phyloP scores from a whole-genome alignment of 163 green algal genomes.

The Prototheca wickerhamii region DNA sequence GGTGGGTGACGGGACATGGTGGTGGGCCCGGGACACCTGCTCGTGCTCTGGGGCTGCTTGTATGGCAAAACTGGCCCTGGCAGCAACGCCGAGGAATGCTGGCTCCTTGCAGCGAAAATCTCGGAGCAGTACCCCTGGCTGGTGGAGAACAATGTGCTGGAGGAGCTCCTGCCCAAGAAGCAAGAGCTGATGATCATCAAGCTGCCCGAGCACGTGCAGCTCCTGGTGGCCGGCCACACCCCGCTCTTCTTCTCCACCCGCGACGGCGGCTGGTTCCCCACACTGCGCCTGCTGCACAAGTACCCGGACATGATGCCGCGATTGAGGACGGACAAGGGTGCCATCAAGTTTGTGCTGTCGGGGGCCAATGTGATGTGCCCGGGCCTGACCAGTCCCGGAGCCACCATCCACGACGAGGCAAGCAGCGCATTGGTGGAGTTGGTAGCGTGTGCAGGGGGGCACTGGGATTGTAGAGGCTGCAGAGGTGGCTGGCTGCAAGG shows the following conservation, averaged over 20 bases:
- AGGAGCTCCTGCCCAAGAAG: slow-evolving; percentile 94
- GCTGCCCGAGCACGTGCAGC: slow-evolving; percentile 72
- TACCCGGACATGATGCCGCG: slow-evolving; percentile 58
- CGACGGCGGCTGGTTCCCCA: slow-evolving; percentile 92
- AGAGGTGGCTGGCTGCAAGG: not conserved
- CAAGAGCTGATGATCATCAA: slow-evolving; percentile 79
- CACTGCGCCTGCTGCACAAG: slow-evolving; percentile 84
- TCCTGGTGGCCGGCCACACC: slow-evolving; percentile 74
- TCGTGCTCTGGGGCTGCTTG: not conserved
- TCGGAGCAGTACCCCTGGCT: slow-evolving; percentile 78
- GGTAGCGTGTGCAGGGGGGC: too few relatives aligned
- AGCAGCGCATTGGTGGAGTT: too few relatives aligned
- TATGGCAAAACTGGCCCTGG: not conserved
- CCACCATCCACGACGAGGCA: slow-evolving; percentile 88
- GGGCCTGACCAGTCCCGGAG: slow-evolving; percentile 86
- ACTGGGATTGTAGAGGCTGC: too few relatives aligned
- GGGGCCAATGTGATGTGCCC: slow-evolving; percentile 99
- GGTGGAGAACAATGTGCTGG: slow-evolving; percentile 73
- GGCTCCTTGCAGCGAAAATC: slow-evolving; percentile 60
- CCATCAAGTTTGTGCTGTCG: slow-evolving; percentile 98
- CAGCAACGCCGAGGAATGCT: not conserved
- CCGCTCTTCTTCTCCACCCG: slow-evolving; percentile 89
- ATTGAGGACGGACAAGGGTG: slow-evolving; percentile 72
- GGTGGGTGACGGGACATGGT: slow-evolving; percentile 34
- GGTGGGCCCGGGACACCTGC: too few relatives aligned